phyloP scores from a whole-genome alignment of 768 basidiomycete species.

The Mrakia gelida region DNA sequence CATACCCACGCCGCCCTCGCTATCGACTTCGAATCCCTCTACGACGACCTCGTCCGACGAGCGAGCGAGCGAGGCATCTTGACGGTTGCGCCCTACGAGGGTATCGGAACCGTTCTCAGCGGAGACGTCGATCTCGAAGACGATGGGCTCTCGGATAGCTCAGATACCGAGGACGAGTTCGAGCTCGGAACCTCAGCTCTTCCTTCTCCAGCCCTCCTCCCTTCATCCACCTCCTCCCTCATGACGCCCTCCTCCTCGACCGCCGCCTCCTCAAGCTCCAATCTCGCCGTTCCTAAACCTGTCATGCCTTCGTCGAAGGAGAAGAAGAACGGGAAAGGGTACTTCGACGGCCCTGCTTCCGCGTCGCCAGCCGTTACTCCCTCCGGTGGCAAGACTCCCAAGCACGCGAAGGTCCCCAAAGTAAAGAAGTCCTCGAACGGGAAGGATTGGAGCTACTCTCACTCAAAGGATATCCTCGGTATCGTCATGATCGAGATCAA shows the following conservation, averaged over 20 bases:
- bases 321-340: constrained; percentile 31
- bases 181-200: constrained; percentile 42
- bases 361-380: constrained; percentile 35
- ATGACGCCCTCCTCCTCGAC: constrained; percentile 37
- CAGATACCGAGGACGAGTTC: constrained; percentile 51
- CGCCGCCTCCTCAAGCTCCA: constrained; percentile 31
- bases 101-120: constrained; percentile 61
- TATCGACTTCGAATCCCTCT: constrained; percentile 52
- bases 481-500: constrained; percentile 93
- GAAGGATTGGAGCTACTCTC: constrained; percentile 32
- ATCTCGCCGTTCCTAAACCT: constrained; percentile 10
- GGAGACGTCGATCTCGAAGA: constrained; percentile 55
- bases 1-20: background rate
- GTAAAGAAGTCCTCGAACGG: constrained; percentile 23
- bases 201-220: background rate
- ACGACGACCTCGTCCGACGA: constrained; percentile 59
- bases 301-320: constrained; percentile 8
- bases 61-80: constrained; percentile 54
- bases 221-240: constrained; percentile 27
- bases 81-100: constrained; percentile 58
- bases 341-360: constrained; percentile 37
- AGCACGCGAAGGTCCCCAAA: constrained; percentile 19
- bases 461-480: constrained; percentile 75
- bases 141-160: constrained; percentile 55
- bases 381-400: constrained; percentile 30